Evolutionary conservation across 2,329 filamentous ascomycete genomes (phyloP).

Genomic region (Zymoseptoria ardabiliae): DNA sequence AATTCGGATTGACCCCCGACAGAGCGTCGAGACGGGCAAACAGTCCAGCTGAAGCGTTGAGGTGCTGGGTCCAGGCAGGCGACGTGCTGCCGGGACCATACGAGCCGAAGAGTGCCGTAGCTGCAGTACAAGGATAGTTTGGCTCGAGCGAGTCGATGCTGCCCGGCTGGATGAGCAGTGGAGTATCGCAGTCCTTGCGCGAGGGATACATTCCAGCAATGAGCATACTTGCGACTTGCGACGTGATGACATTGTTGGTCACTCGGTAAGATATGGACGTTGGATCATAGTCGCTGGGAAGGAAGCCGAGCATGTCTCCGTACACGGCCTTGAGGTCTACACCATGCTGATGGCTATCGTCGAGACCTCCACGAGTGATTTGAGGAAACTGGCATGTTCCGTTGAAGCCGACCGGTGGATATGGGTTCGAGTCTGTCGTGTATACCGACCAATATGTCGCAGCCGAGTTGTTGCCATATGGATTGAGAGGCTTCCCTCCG

Average conservation of each 20-base stretch:
- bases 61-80: slow-evolving; percentile 56
- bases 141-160: slow-evolving; percentile 68
- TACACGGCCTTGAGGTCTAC: slow-evolving; percentile 73
- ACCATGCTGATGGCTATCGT: slow-evolving; percentile 70
- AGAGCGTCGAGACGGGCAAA: slow-evolving; percentile 58
- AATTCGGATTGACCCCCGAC: slow-evolving; percentile 53
- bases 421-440: slow-evolving; percentile 58
- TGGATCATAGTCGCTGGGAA: slow-evolving; percentile 46
- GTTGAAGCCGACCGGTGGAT: slow-evolving; percentile 58
- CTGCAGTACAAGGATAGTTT: slow-evolving; percentile 56
- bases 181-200: slow-evolving; percentile 21
- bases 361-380: slow-evolving; percentile 63
- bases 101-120: slow-evolving; percentile 37
- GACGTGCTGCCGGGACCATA: slow-evolving; percentile 42
- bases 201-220: slow-evolving; percentile 60
- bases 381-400: slow-evolving; percentile 77
- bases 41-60: slow-evolving; percentile 49
- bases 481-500: slow-evolving; percentile 53
- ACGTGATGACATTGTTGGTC: slow-evolving; percentile 76
- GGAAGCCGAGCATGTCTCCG: slow-evolving; percentile 58
- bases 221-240: slow-evolving; percentile 70
- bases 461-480: slow-evolving; percentile 43
- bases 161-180: slow-evolving; percentile 43
- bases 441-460: slow-evolving; percentile 60
- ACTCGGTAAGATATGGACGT: slow-evolving; percentile 58